Evolutionary conservation across 768 basidiomycete genomes (phyloP).

Genomic region (Tricholoma hemisulphureum): DNA sequence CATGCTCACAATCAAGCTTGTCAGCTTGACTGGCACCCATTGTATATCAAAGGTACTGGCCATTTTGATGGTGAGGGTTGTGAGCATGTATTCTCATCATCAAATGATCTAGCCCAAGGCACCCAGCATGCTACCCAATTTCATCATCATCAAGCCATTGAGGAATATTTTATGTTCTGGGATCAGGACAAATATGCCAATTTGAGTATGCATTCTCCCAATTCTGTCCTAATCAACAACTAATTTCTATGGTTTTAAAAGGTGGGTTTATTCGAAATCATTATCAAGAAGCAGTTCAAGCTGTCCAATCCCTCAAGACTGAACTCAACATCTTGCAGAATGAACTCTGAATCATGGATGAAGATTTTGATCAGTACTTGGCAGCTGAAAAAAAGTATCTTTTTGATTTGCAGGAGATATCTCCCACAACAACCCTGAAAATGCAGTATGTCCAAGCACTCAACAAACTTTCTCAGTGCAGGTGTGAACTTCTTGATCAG

Average conservation of each 20-base stretch:
- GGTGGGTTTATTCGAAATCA: constrained; percentile 1
- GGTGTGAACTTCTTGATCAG: background rate
- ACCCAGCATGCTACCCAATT: constrained; percentile 16
- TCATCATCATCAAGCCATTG: constrained; percentile 22
- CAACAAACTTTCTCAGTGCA: too few relatives aligned
- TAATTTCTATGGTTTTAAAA: background rate
- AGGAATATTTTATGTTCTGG: constrained; percentile 8
- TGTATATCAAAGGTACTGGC: constrained; percentile 17
- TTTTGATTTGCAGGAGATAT: too few relatives aligned
- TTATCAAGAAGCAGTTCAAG: background rate
- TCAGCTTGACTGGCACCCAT: constrained; percentile 17
- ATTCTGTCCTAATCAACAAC: background rate
- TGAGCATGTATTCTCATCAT: too few relatives aligned
- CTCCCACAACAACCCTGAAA: too few relatives aligned
- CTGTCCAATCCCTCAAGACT: background rate
- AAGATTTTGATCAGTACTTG: too few relatives aligned
- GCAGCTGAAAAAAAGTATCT: too few relatives aligned
- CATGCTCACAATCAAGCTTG: constrained; percentile 20
- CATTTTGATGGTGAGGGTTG: constrained; percentile 18
- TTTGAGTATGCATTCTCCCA: constrained; percentile 14
- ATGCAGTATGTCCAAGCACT: too few relatives aligned
- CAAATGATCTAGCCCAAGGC: constrained; percentile 19
- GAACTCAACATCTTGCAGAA: too few relatives aligned
- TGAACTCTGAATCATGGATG: too few relatives aligned
- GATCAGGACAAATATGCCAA: too few relatives aligned